phyloP scores from a whole-genome alignment of 1,139 yeast genomes.

The Hansenula anomala region DNA sequence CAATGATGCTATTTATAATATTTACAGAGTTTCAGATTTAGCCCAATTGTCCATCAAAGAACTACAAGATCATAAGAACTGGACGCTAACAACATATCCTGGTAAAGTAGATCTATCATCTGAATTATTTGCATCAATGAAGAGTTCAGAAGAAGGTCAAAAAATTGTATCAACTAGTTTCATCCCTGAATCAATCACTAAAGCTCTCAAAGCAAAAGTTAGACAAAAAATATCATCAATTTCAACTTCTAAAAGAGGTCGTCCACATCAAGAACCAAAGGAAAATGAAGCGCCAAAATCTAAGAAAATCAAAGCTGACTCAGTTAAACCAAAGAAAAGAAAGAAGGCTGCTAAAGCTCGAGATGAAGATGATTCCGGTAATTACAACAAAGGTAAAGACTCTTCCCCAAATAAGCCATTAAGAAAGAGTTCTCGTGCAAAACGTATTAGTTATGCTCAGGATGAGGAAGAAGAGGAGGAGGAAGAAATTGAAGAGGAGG shows the following conservation, averaged over 20 bases:
- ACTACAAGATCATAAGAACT: constrained; percentile 50
- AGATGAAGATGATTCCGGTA: constrained; percentile 7
- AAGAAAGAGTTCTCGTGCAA: constrained; percentile 43
- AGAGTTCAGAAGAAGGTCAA: constrained; percentile 29
- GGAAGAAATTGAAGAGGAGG: constrained; percentile 20
- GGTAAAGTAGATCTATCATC: constrained; percentile 65
- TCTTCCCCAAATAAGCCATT: constrained; percentile 6
- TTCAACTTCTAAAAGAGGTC: constrained; percentile 10
- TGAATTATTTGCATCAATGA: constrained; percentile 61
- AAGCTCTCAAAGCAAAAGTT: constrained; percentile 19
- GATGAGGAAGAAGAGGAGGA: constrained; percentile 27
- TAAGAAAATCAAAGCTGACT: constrained; percentile 19
- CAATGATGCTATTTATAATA: constrained; percentile 27
- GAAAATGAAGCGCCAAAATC: constrained; percentile 16
- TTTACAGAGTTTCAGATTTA: constrained; percentile 70
- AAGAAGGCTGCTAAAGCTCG: constrained; percentile 7
- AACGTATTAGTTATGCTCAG: constrained; percentile 37
- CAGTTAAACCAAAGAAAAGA: constrained; percentile 8
- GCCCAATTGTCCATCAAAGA: constrained; percentile 63
- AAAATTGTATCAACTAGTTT: constrained; percentile 38
- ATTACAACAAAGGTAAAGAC: neutral
- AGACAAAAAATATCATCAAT: constrained; percentile 17
- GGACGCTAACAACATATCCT: constrained; percentile 81
- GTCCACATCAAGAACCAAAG: constrained; percentile 9
- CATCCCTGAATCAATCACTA: constrained; percentile 36